Percentiles rank a stretch among this genome's conserved stretches.
Conservation (phyloP, 2,329 filamentous ascomycete genomes). For the Pyrenophora graminea region DNA sequence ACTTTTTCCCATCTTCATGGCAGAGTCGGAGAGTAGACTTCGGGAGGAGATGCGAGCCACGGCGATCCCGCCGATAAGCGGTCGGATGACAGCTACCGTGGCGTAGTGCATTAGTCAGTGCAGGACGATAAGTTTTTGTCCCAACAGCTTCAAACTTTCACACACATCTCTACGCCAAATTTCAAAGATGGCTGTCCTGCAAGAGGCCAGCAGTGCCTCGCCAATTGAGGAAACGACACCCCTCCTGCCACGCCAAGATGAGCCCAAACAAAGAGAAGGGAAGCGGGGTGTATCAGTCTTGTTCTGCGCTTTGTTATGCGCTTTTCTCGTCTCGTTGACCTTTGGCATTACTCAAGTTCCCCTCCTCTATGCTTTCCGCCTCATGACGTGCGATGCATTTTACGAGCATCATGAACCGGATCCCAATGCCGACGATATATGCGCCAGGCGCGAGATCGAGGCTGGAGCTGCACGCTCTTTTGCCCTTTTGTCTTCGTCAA, state of each 20-base stretch:
- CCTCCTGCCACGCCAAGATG: constrained; percentile 15
- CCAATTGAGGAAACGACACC: constrained; percentile 21
- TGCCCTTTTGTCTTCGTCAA: constrained; percentile 68
- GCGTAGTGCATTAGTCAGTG: constrained; percentile 2
- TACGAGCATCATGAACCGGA: constrained; percentile 61
- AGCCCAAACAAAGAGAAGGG: constrained; percentile 15
- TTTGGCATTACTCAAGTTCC: constrained; percentile 58
- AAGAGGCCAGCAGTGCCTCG: neutral
- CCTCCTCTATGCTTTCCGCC: constrained; percentile 67
- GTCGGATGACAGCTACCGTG: constrained; percentile 1
- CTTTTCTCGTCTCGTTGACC: constrained; percentile 62
- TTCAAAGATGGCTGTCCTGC: constrained; percentile 12
- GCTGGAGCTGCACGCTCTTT: constrained; percentile 67
- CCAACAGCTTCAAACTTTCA: neutral
- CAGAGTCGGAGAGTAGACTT: constrained; percentile 2
- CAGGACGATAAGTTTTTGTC: constrained; percentile 1
- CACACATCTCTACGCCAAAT: neutral
- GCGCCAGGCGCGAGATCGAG: constrained; percentile 65
- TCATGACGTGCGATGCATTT: constrained; percentile 74
- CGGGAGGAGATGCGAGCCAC: neutral
- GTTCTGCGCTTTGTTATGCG: constrained; percentile 59
- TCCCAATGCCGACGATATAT: constrained; percentile 57
- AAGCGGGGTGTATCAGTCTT: constrained; percentile 24
- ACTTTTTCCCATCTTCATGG: neutral
- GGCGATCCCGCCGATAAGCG: constrained; percentile 14